Percentiles rank a stretch among this genome's conserved stretches.
Evolutionary conservation across 192 early-diverging fungal genomes (phyloP).

Genomic region (Coemansia biformis): DNA sequence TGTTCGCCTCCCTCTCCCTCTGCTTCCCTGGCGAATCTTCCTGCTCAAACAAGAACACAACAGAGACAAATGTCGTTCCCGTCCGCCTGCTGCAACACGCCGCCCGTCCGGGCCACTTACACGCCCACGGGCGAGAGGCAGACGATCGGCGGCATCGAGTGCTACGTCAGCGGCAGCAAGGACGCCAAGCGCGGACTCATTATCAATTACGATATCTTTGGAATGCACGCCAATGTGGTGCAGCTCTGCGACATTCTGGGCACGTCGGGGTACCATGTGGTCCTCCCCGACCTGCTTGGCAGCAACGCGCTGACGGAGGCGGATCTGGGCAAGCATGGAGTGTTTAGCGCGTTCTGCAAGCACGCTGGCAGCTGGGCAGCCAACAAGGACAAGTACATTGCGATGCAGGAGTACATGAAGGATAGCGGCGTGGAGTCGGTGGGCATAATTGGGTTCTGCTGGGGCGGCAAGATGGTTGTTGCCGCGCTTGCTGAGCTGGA

Average conservation of each 20-base stretch:
- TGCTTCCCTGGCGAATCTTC: too few relatives aligned
- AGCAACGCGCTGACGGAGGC: conserved; percentile 44
- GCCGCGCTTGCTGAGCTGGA: conserved; percentile 44
- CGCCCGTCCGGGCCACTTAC: conserved; percentile 49
- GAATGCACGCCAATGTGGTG: conserved; percentile 54
- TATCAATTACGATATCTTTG: conserved; percentile 68
- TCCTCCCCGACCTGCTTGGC: conserved; percentile 63
- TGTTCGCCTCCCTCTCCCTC: too few relatives aligned
- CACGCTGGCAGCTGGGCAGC: conserved; percentile 25
- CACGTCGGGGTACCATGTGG: conserved; percentile 54
- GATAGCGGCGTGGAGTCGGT: conserved; percentile 50
- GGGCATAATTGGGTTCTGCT: conserved; percentile 64
- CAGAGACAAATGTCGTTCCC: conserved; percentile 52
- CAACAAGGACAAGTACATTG: conserved; percentile 9
- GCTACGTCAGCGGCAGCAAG: conserved; percentile 41
- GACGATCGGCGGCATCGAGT: conserved; percentile 26
- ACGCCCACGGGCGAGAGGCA: conserved; percentile 31
- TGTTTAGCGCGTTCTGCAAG: conserved; percentile 42
- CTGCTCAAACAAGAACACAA: too few relatives aligned
- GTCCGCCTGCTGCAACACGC: conserved; percentile 53
- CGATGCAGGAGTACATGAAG: conserved; percentile 11
- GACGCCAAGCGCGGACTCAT: conserved; percentile 58
- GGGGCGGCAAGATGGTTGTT: conserved; percentile 60
- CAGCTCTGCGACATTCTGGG: conserved; percentile 60
- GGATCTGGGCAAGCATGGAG: conserved; percentile 28